phyloP scores from a whole-genome alignment of 2,329 filamentous ascomycete species.

The Microdochium paspali region DNA sequence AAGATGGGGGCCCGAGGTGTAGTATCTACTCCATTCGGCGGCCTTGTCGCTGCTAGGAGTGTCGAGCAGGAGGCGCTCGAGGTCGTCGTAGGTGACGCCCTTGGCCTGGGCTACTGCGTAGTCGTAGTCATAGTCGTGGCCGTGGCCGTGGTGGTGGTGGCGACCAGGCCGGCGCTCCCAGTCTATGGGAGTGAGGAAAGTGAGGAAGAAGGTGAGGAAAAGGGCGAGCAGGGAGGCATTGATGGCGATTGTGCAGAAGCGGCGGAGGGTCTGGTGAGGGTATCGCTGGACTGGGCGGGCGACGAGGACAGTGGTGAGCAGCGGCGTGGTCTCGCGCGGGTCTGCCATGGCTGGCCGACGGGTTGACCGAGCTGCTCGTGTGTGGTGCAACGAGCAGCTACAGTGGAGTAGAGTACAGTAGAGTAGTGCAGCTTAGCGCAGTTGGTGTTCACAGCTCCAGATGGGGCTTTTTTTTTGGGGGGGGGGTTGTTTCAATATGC shows the following conservation, averaged over 20 bases:
- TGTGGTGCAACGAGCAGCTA: no score
- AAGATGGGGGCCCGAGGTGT: conserved; percentile 66
- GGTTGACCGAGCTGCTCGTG: not conserved
- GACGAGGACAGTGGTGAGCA: conserved; percentile 54
- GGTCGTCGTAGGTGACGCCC: conserved; percentile 35
- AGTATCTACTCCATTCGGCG: conserved; percentile 69
- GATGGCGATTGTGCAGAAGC: conserved; percentile 55
- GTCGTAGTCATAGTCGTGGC: conserved; percentile 17
- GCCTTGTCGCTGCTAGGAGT: conserved; percentile 48
- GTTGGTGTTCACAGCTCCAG: no score
- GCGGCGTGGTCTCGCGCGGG: conserved; percentile 52
- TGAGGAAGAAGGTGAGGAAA: conserved; percentile 34
- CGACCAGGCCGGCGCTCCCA: conserved; percentile 8
- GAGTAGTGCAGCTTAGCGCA: no score
- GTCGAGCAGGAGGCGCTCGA: conserved; percentile 46
- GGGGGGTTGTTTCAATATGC: no score
- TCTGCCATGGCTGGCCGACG: conserved; percentile 15
- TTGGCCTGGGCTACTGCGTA: conserved; percentile 14
- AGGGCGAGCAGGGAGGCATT: conserved; percentile 44
- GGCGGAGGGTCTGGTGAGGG: conserved; percentile 49
- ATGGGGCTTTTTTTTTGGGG: no score
- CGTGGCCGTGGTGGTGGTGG: conserved; percentile 18
- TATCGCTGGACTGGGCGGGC: conserved; percentile 44
- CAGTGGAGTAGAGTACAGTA: no score
- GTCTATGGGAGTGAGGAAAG: conserved; percentile 18